Conservation (phyloP, 495 filamentous ascomycete genomes). For the Geoglossum glabrum region DNA sequence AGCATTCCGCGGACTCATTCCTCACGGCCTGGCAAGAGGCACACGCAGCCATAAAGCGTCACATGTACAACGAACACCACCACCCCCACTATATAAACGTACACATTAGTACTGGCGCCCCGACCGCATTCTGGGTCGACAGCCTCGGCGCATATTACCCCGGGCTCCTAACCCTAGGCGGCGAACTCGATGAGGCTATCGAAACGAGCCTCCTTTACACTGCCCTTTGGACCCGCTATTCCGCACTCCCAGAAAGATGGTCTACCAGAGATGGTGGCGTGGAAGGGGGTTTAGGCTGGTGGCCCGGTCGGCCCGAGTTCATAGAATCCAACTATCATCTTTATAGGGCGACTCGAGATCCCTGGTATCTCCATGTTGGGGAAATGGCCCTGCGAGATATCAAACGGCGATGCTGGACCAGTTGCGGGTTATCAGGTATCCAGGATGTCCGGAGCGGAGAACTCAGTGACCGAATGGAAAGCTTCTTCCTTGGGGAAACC, state of each 20-base stretch:
- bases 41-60: constrained; percentile 67
- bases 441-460: constrained; percentile 81
- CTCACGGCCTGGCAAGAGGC: constrained; percentile 70
- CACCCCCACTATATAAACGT: constrained; percentile 86
- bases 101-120: constrained; percentile 66
- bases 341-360: constrained; percentile 81
- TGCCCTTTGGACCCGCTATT: constrained; percentile 84
- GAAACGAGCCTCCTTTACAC: constrained; percentile 75
- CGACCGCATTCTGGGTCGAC: constrained; percentile 79
- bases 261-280: constrained; percentile 68
- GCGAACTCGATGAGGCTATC: constrained; percentile 76
- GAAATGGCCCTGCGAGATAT: constrained; percentile 90
- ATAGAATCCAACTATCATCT: constrained; percentile 89
- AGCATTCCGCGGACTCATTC: constrained; percentile 59
- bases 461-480: constrained; percentile 91
- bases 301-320: constrained; percentile 87
- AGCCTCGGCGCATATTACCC: constrained; percentile 90
- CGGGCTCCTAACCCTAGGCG: constrained; percentile 68
- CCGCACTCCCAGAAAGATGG: constrained; percentile 85
- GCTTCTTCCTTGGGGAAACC: constrained; percentile 93
- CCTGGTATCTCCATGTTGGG: constrained; percentile 88
- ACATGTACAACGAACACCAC: constrained; percentile 56
- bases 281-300: constrained; percentile 79
- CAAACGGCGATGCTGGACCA: constrained; percentile 74
- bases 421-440: constrained; percentile 89